Evolutionary conservation across 352 stramenopile species (phyloP).

Genomic region (Globisporangium orthogonon): DNA sequence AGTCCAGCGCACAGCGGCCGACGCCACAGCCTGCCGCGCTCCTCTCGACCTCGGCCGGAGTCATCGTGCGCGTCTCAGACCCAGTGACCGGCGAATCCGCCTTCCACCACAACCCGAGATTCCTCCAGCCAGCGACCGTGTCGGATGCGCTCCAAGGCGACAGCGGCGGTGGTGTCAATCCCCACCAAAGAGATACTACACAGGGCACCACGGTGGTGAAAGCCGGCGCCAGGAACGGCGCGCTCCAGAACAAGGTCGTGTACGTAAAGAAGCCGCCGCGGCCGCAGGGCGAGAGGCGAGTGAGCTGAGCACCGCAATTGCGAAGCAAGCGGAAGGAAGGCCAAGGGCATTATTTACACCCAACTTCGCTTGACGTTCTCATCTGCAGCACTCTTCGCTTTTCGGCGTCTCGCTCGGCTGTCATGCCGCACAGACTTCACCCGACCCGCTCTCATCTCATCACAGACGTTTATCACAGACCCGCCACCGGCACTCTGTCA

Average conservation of each 20-base stretch:
- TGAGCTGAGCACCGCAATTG: not conserved
- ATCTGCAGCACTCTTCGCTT: not conserved
- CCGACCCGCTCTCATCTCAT: not conserved
- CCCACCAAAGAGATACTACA: too few relatives aligned
- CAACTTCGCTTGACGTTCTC: slow-evolving; percentile 1
- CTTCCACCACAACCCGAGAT: slow-evolving; percentile 46
- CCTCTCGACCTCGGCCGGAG: slow-evolving; percentile 31
- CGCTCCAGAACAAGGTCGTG: slow-evolving; percentile 45
- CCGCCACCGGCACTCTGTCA: slow-evolving; percentile 45
- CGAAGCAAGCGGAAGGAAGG: not conserved
- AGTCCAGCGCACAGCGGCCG: slow-evolving; percentile 16
- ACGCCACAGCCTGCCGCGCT: slow-evolving; percentile 28
- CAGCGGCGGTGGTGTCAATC: slow-evolving; percentile 1
- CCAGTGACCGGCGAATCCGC: slow-evolving; percentile 13
- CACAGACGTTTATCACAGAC: slow-evolving; percentile 23
- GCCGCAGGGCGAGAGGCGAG: not conserved
- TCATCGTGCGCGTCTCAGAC: slow-evolving; percentile 45
- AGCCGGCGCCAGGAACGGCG: slow-evolving; percentile 30
- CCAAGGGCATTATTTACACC: slow-evolving; percentile 4
- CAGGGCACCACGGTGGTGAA: slow-evolving; percentile 28
- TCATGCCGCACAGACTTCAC: not conserved
- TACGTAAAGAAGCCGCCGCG: slow-evolving; percentile 46
- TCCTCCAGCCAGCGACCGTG: slow-evolving; percentile 11
- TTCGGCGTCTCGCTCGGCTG: not conserved
- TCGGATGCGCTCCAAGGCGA: not conserved